Conservation (phyloP, 2,329 filamentous ascomycete species). For the Fusarium floridanum region DNA sequence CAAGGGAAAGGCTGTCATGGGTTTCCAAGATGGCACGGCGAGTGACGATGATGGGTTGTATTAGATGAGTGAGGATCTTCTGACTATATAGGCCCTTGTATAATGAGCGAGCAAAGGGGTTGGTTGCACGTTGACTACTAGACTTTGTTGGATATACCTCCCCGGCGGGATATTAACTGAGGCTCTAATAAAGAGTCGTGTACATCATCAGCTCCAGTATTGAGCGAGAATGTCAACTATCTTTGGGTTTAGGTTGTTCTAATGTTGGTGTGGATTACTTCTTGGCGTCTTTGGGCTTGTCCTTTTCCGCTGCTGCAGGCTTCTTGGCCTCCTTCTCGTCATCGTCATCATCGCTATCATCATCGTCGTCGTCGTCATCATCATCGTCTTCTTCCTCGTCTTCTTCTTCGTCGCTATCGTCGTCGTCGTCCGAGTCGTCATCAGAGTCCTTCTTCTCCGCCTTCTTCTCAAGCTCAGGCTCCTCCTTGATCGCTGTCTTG, state of each 20-base stretch:
- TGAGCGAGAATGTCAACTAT: constrained; percentile 13
- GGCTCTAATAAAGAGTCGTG: constrained; percentile 24
- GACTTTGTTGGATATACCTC: constrained; percentile 36
- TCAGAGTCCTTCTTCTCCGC: constrained; percentile 50
- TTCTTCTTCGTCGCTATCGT: constrained; percentile 39
- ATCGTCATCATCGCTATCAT: constrained; percentile 30
- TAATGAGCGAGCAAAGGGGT: constrained; percentile 16
- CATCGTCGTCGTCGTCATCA: constrained; percentile 26
- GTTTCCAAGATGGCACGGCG: constrained; percentile 66
- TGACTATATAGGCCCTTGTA: constrained; percentile 31
- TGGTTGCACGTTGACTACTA: constrained; percentile 24
- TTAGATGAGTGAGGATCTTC: constrained; percentile 45
- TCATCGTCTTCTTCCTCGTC: constrained; percentile 29
- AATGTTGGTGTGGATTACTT: constrained; percentile 22
- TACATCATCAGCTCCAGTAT: constrained; percentile 20
- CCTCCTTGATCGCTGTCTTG: constrained; percentile 56
- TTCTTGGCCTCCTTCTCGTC: constrained; percentile 31
- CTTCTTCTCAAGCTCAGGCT: constrained; percentile 52
- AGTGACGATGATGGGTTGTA: constrained; percentile 71
- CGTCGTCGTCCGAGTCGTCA: constrained; percentile 43
- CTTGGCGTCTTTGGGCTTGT: constrained; percentile 31
- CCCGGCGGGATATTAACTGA: constrained; percentile 34
- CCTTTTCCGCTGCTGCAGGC: constrained; percentile 16
- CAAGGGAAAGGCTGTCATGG: constrained; percentile 68
- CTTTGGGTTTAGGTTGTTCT: constrained; percentile 13